Conservation (phyloP, 2,329 filamentous ascomycete genomes). For the Cyphellophora europaea region DNA sequence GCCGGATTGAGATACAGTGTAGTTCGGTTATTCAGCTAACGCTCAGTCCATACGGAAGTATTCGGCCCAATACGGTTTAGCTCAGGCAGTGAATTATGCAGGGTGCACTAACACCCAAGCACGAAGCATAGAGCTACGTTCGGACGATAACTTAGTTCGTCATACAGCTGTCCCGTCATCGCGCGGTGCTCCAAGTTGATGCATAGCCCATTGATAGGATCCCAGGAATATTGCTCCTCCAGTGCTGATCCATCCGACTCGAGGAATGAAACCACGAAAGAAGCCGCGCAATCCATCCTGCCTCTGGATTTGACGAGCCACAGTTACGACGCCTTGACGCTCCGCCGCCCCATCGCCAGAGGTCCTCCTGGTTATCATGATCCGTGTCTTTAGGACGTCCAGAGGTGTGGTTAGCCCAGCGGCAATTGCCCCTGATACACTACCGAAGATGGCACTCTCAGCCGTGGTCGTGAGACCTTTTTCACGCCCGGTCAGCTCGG, state of each 20-base stretch:
- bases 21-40: no score
- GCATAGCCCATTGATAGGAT: constrained; percentile 82
- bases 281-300: constrained; percentile 37
- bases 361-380: constrained; percentile 76
- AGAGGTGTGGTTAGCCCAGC: constrained; percentile 85
- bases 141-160: no score
- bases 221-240: constrained; percentile 92
- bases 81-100: no score
- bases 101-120: no score
- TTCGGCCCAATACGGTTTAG: no score
- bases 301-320: constrained; percentile 55
- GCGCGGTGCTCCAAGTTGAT: constrained; percentile 52
- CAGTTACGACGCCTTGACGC: constrained; percentile 25
- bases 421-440: constrained; percentile 71
- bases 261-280: constrained; percentile 55
- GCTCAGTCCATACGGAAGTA: no score
- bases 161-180: neutral
- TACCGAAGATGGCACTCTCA: constrained; percentile 80
- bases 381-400: constrained; percentile 91
- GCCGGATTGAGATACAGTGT: no score
- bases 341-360: constrained; percentile 38
- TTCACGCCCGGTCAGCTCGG: constrained; percentile 38
- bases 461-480: constrained; percentile 52
- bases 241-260: constrained; percentile 89
- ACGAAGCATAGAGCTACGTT: no score